These are phyloP conservation scores for Yarrowia sp. DNA, from an alignment of 805 yeast species.

Conservation along the genomic window DNA sequence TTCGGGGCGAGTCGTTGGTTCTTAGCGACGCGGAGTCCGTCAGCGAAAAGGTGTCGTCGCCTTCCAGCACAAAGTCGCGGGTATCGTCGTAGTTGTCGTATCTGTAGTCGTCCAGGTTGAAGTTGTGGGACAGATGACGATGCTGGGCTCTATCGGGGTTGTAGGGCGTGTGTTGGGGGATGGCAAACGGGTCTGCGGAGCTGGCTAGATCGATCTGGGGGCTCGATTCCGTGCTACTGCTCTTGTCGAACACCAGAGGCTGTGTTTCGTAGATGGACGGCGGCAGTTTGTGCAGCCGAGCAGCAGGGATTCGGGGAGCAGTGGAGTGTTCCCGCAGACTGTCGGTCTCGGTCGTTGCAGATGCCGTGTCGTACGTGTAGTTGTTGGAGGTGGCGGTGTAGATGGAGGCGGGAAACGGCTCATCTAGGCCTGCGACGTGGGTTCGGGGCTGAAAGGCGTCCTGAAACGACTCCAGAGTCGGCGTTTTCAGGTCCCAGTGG, in stretches of 20 bases:
- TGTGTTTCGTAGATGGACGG: constrained; percentile 15
- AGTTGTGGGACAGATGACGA: constrained; percentile 33
- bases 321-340: constrained; percentile 2
- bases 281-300: constrained; percentile 17
- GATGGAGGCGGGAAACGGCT: background rate
- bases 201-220: background rate
- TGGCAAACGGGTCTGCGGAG: constrained; percentile 15
- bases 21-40: constrained; percentile 15
- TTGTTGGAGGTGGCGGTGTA: background rate
- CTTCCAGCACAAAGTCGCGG: constrained; percentile 18
- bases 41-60: constrained; percentile 24
- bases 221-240: background rate
- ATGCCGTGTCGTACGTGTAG: constrained; percentile 19
- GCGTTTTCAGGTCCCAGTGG: constrained; percentile 30
- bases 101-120: constrained; percentile 30
- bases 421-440: constrained; percentile 12
- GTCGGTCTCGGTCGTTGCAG: constrained; percentile 31
- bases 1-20: constrained; percentile 7
- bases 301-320: constrained; percentile 23
- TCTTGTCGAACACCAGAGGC: background rate
- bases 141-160: constrained; percentile 19
- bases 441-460: constrained; percentile 31
- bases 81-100: constrained; percentile 37
- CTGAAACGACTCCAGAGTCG: constrained; percentile 29
- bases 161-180: constrained; percentile 25